Evolutionary conservation across 164 flowering plant species (phyloP), one percentile per base, ranked within the genome.

Genomic region (Vitis labrusca): DNA sequence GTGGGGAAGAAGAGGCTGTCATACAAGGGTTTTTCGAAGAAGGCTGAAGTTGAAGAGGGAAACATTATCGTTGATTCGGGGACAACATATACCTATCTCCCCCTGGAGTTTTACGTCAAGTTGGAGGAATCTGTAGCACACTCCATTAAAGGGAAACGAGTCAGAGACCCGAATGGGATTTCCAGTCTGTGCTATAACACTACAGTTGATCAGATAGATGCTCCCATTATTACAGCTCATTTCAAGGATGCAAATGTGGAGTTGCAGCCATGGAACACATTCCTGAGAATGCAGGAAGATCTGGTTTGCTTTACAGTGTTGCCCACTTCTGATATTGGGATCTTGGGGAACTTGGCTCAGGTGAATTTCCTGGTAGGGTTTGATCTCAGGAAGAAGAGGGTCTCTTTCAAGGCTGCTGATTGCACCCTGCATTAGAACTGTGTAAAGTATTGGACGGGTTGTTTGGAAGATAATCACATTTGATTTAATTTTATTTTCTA

Each of bases 191-290:
- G 83, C 63, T 78, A 77, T 52, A 53, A 44, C 13, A 57, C 32
- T 23, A 11, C 59, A 8, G 7, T 23, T 23, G 50, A 23, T 5
- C 64, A 60, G 2, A 13, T 65, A 8, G 50, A 51, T 2, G 19
- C 50, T 0, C 82, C 82, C 1, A 9, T 30, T 2, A 47, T 79
- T 0, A 65, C 50, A 9, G 59, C 63, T 8, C 75, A 71, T 50
- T 77, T 79, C 49, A 10, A 10, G 0, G 82, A 77, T 12, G 79
- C 77, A 0, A 67, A 76, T 9, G 32, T 80, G 53, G 61, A 29
- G 9, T 30, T 80, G 63, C 47, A 13, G 1, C 19, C 75, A 3
- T 7, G 6, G 8, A 74, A 64, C 17, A 65, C 71, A 0, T 77
- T 80, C 66, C 15, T 74, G 15, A 52, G 60, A 29, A 47, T 71